Percentiles rank a stretch among this genome's conserved stretches.
Conservation (phyloP, 352 stramenopile species). For the Globisporangium perplexum region DNA sequence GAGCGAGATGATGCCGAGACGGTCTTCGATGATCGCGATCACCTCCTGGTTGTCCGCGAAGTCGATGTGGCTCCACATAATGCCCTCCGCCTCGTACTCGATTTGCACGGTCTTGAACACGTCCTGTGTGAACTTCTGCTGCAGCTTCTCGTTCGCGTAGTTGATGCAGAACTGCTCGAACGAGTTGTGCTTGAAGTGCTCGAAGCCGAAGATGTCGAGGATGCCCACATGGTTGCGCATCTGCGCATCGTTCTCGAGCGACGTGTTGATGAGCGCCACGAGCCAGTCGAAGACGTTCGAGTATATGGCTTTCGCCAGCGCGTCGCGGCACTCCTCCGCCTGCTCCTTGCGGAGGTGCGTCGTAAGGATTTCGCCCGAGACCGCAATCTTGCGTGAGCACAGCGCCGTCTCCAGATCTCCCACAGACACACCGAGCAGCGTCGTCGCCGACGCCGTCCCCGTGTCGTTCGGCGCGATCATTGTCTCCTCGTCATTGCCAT, state of each 20-base stretch:
- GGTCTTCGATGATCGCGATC: conserved; percentile 79
- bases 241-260: conserved; percentile 67
- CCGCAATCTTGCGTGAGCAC: conserved; percentile 87
- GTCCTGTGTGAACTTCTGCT: conserved; percentile 87
- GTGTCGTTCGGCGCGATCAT: conserved; percentile 42
- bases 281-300: conserved; percentile 91
- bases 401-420: conserved; percentile 90
- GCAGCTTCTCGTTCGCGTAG: conserved; percentile 79
- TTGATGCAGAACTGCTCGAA: conserved; percentile 86
- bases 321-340: conserved; percentile 81
- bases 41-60: conserved; percentile 90
- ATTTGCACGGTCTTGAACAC: conserved; percentile 91
- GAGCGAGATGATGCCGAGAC: conserved; percentile 87
- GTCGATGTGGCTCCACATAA: conserved; percentile 89
- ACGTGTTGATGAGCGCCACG: conserved; percentile 90
- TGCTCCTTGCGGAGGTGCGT: conserved; percentile 57
- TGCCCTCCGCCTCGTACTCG: conserved; percentile 95
- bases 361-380: conserved; percentile 68
- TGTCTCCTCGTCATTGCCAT: conserved; percentile 79
- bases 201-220: conserved; percentile 99
- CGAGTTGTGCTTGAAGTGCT: conserved; percentile 96
- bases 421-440: conserved; percentile 88
- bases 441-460: conserved; percentile 43
- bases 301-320: conserved; percentile 93
- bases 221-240: conserved; percentile 91